Base-by-base conservation (phyloP, 257 asterid genomes). In the Fraxinus anomala region DNA sequence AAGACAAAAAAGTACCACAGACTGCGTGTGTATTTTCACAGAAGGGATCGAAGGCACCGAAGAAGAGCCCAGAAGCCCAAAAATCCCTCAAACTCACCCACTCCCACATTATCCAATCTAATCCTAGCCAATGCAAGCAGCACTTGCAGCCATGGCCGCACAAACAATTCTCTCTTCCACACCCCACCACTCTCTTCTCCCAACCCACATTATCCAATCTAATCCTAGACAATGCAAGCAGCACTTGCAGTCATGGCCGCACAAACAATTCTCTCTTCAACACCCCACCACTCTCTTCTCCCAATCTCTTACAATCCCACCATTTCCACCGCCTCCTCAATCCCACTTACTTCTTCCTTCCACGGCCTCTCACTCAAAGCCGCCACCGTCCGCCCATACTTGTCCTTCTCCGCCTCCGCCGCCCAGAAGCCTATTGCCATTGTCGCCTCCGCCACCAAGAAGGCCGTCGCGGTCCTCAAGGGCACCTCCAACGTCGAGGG, bases 401-500 rank as follows among this genome's bases (percentile, higher is more conserved):
- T 84, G 23, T 79, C 92, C 61, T 76, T 87, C 79, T 80, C 92
- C 56, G 70, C 86, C 68, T 69, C 83, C 33, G 68, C 86, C 34
- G 80, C 83, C 77, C 89, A 89, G 11, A 90, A 85, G 87, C 92
- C 92, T 5, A 82, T 90, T 54, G 77, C 89, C 51, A 89, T 90
- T 78, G 89, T 84, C 80, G 87, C 98, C 71, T 24, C 69, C 36
- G 89, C 97, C 82, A 21, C 94, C 84, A 95, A 89, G 82, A 95
- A 93, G 70, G 97, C 91, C 33, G 99, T 95, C 44, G 90, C 98
- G 47, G 96, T 95, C 40, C 96, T 95, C 77, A 95, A 90, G 40
- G 99, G 99, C 14, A 83, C 84, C 34, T 86, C 99, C 68, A n/a
- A n/a, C 24, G 96, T 93, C 69, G 97, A 93, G 87, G 99, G 99